A percentile compares a stretch with the other conserved stretches of the same genome.
phyloP scores from a whole-genome alignment of 768 basidiomycete species.

The Leccinum fibrillosum region DNA sequence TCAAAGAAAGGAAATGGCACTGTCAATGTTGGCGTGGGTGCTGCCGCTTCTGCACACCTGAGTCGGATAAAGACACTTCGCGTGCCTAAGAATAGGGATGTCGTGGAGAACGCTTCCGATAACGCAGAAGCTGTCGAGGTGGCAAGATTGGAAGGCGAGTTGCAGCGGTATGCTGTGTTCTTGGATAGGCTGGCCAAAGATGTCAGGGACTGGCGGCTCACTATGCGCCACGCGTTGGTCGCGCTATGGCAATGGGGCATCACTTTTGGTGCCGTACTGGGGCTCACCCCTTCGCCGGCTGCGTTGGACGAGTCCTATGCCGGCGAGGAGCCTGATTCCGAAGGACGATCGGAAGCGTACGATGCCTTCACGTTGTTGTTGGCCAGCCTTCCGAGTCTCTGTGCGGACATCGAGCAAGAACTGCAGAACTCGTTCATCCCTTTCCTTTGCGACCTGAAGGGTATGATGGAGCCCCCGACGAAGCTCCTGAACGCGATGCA shows the following conservation, averaged over 20 bases:
- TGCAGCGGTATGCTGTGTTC: slow-evolving; percentile 56
- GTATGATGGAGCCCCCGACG: slow-evolving; percentile 57
- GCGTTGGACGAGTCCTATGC: slow-evolving; percentile 7
- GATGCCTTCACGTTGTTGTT: slow-evolving; percentile 67
- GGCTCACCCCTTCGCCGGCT: slow-evolving; percentile 43
- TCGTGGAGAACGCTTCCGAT: slow-evolving; percentile 27
- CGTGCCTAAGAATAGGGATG: slow-evolving; percentile 31
- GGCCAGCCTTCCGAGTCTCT: slow-evolving; percentile 50
- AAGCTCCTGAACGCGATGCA: slow-evolving; percentile 71
- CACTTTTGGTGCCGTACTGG: slow-evolving; percentile 66
- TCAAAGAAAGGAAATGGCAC: slow-evolving; percentile 36
- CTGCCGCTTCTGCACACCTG: slow-evolving; percentile 55
- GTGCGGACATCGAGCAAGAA: slow-evolving; percentile 48
- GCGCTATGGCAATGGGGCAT: slow-evolving; percentile 60
- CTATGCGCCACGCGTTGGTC: slow-evolving; percentile 46
- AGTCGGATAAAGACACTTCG: slow-evolving; percentile 57
- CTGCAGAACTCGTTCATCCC: slow-evolving; percentile 55
- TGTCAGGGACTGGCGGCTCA: slow-evolving; percentile 60
- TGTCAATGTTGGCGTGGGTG: slow-evolving; percentile 41
- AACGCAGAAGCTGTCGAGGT: slow-evolving; percentile 49
- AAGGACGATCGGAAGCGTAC: slow-evolving; percentile 55
- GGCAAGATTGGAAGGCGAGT: slow-evolving; percentile 50
- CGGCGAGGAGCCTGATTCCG: slow-evolving; percentile 17
- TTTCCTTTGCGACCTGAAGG: slow-evolving; percentile 54
- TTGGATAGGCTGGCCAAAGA: slow-evolving; percentile 59